A percentile compares a stretch with the other conserved stretches of the same genome.
These are phyloP conservation scores for Nicotiana obtusifolia DNA, from an alignment of 257 asterid species.

Conservation along the genomic window DNA sequence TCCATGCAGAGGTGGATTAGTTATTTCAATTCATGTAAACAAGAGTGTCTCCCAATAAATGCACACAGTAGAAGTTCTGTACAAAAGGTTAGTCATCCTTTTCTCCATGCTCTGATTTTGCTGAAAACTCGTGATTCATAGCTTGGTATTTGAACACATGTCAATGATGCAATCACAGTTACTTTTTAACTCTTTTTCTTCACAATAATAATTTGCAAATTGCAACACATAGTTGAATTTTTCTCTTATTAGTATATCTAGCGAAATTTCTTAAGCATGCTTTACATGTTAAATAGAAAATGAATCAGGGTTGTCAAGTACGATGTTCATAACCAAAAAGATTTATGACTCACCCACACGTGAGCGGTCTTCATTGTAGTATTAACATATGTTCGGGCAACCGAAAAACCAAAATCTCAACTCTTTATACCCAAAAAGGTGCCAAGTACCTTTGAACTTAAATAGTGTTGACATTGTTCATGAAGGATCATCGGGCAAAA, in stretches of 20 bases:
- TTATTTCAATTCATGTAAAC: constrained; percentile 59
- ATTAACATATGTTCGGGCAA: no score
- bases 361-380: no score
- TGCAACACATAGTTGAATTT: background rate
- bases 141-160: background rate
- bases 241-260: background rate
- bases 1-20: constrained; percentile 65
- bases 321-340: no score
- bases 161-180: background rate
- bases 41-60: constrained; percentile 80
- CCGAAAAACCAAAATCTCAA: no score
- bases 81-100: constrained; percentile 54
- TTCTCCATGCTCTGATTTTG: background rate
- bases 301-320: no score
- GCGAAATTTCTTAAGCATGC: background rate
- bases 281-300: no score
- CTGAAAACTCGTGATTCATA: background rate
- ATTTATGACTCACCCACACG: no score
- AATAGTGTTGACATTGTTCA: no score
- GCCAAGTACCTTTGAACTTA: no score
- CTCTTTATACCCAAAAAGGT: no score
- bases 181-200: background rate
- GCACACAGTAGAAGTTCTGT: constrained; percentile 89
- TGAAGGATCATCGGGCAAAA: no score
- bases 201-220: background rate